A percentile compares a stretch with the other conserved stretches of the same genome.
Evolutionary conservation across 768 basidiomycete genomes (phyloP).

Genomic region (Hortiboletus campestris): DNA sequence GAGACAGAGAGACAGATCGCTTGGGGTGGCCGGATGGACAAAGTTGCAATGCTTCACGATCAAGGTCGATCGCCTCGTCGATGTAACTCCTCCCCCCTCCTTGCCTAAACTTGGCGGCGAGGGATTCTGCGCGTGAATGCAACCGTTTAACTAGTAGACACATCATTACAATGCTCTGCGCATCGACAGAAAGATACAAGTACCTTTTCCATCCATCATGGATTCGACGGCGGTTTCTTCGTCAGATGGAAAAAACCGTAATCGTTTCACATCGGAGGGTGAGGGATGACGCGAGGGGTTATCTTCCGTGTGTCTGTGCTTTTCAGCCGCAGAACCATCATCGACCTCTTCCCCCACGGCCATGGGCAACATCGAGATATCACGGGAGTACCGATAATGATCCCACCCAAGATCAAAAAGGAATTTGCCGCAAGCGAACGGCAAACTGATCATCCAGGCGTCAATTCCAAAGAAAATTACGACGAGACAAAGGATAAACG

Average conservation of each 20-base stretch:
- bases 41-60: too few species aligned
- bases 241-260: not conserved
- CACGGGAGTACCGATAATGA: constrained; percentile 42
- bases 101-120: too few species aligned
- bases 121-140: too few species aligned
- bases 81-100: too few species aligned
- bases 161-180: too few species aligned
- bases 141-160: too few species aligned
- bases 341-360: not conserved
- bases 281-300: not conserved
- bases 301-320: not conserved
- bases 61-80: too few species aligned
- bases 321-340: not conserved
- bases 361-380: constrained; percentile 13
- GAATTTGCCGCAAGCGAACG: constrained; percentile 74
- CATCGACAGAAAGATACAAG: too few species aligned
- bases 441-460: constrained; percentile 82
- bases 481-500: constrained; percentile 72
- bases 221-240: constrained; percentile 2
- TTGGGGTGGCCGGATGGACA: too few species aligned
- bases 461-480: constrained; percentile 75
- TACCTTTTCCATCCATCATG: too few species aligned
- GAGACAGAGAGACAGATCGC: too few species aligned
- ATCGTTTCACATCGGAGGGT: not conserved
- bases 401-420: constrained; percentile 64